Evolutionary conservation across 306 rosid genomes (phyloP).

Genomic region (Cucumis melo): DNA sequence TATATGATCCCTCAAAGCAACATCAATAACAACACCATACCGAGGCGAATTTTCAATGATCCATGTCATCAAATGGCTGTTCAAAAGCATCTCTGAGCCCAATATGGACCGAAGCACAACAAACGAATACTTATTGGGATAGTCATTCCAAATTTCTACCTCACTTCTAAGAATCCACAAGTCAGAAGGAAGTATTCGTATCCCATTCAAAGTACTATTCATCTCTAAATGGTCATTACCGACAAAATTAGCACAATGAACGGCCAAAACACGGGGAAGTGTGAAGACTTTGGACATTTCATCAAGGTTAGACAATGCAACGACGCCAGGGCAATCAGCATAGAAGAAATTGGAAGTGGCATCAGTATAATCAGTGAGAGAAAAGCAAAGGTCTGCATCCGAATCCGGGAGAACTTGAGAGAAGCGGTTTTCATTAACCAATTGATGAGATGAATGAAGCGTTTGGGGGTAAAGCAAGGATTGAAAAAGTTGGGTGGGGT

Average conservation of each 20-base stretch:
- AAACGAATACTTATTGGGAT: conserved; percentile 25
- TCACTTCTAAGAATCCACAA: conserved; percentile 31
- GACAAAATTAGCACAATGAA: conserved; percentile 21
- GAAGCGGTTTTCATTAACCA: conserved; percentile 2
- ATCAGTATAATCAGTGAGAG: conserved; percentile 20
- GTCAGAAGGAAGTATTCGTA: conserved; percentile 49
- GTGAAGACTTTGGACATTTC: conserved; percentile 22
- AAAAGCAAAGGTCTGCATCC: conserved; percentile 36
- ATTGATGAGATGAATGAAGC: conserved; percentile 15
- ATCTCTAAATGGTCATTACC: background rate
- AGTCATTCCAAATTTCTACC: conserved; percentile 44
- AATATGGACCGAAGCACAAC: conserved; percentile 26
- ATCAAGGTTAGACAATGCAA: conserved; percentile 21
- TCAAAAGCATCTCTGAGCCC: conserved; percentile 16
- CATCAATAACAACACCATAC: conserved; percentile 51
- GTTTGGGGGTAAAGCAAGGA: conserved; percentile 39
- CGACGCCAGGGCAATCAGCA: conserved; percentile 50
- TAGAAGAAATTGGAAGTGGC: conserved; percentile 43
- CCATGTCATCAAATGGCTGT: conserved; percentile 29
- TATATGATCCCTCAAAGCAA: conserved; percentile 45
- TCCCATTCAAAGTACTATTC: background rate
- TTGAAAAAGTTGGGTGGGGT: conserved; percentile 10
- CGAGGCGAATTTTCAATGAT: conserved; percentile 53
- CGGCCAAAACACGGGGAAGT: conserved; percentile 46
- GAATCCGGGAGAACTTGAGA: conserved; percentile 10